Evolutionary conservation across 2,329 filamentous ascomycete genomes (phyloP), one percentile per base, ranked within the genome.

Genomic region (Huntiella omanensis): DNA sequence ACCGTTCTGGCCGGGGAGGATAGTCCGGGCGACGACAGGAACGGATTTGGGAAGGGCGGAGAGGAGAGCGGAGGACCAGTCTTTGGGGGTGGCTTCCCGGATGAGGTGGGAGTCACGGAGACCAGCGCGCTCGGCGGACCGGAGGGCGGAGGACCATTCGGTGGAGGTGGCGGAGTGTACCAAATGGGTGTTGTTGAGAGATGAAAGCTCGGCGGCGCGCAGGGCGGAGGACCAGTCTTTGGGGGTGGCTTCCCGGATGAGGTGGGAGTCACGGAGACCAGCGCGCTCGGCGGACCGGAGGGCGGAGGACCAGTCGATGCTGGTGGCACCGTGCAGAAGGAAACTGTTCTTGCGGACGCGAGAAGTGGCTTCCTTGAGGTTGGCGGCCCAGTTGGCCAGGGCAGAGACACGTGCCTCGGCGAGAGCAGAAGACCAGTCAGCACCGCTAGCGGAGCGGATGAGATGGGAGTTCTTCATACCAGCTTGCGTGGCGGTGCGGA

Each of bases 261-360:
- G 15, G n/a, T 34, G 28, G 2, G 28, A 7, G 33, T 49, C 45
- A 4, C 45, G 43, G 12, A 50, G 47, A 43, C 54, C 54, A 46
- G 48, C 49, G 33, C 13, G 33, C 28, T 43, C 19, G 12, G 64
- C 62, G 41, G 59, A 50, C 3, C 56, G 50, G 2, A 69, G 59
- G 4, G 66, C 67, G n/a, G 55, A 54, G 6, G 59, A 55, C 65
- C 65, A 67, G 39, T 62, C 55, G 1, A 45, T 54, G n/a, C 43
- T 49, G 22, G 48, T 57, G 43, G 52, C 58, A 56, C 43, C 52
- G 51, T 16, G 37, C 40, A 43, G 33, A 28, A 52, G 49, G 28
- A 53, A 52, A 32, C 41, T 34, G 39, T 43, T 41, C 19, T 45
- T 40, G 12, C 39, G 33, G 12, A 41, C 38, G 2, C 33, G 22